phyloP scores from a whole-genome alignment of 768 basidiomycete species.

The Clavulina sp. region DNA sequence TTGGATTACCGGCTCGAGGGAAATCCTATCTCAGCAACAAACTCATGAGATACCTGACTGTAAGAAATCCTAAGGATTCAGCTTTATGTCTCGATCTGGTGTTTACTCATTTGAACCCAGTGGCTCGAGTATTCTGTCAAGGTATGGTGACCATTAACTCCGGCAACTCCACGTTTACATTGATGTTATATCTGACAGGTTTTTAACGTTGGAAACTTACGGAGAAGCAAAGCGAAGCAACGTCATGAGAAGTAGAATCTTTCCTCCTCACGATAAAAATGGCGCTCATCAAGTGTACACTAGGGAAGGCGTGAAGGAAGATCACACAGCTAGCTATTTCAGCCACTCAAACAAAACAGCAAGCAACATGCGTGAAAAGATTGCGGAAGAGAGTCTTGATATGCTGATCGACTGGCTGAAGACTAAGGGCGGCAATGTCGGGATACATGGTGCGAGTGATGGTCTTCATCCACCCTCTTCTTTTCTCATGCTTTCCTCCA shows the following conservation, averaged over 20 bases:
- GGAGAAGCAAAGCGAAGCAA: slow-evolving; percentile 68
- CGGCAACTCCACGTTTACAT: not conserved
- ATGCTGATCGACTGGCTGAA: slow-evolving; percentile 92
- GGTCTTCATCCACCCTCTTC: not conserved
- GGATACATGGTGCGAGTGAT: slow-evolving; percentile 68
- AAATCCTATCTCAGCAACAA: slow-evolving; percentile 99
- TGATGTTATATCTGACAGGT: slow-evolving; percentile 28
- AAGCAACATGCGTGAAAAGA: slow-evolving; percentile 53
- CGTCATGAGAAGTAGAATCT: slow-evolving; percentile 20
- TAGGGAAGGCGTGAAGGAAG: slow-evolving; percentile 71
- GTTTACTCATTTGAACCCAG: slow-evolving; percentile 23
- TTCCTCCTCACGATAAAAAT: too few species aligned
- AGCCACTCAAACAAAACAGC: slow-evolving; percentile 71
- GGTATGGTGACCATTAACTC: slow-evolving; percentile 23
- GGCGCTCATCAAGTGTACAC: not conserved
- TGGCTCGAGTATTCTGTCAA: slow-evolving; percentile 98
- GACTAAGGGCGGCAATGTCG: slow-evolving; percentile 90
- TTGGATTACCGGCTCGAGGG: slow-evolving; percentile 92
- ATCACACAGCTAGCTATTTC: slow-evolving; percentile 84
- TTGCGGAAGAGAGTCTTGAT: slow-evolving; percentile 85
- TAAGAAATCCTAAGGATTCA: slow-evolving; percentile 22
- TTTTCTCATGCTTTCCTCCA: not conserved
- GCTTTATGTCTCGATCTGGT: slow-evolving; percentile 9
- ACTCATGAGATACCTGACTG: slow-evolving; percentile 88
- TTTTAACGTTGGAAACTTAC: slow-evolving; percentile 93